A percentile compares a stretch with the other conserved stretches of the same genome.
These are phyloP conservation scores for Cordyceps farinosa DNA, from an alignment of 2,329 filamentous ascomycete species.

Conservation along the genomic window DNA sequence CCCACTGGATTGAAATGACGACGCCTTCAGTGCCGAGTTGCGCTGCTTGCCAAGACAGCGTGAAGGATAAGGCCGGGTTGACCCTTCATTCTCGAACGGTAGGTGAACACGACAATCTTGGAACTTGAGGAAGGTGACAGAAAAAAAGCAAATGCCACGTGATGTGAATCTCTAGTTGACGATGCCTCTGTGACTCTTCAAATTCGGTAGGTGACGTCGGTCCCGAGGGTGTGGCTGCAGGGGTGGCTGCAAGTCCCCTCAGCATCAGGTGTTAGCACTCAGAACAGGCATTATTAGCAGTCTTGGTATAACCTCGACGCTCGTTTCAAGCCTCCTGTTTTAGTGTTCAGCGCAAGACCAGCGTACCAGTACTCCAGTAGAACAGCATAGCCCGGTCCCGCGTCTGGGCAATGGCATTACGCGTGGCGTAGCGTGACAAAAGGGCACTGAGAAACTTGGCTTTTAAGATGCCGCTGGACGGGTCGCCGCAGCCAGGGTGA, in stretches of 20 bases:
- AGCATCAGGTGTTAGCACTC: neutral
- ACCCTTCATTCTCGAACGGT: too few species aligned
- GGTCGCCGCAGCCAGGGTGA: neutral
- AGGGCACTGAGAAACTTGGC: neutral
- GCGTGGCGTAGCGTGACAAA: neutral
- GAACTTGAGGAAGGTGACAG: too few species aligned
- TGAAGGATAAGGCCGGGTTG: too few species aligned
- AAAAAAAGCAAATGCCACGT: too few species aligned
- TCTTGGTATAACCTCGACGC: neutral
- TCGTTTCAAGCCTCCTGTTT: neutral
- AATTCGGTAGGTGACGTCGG: constrained; percentile 12
- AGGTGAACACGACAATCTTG: too few species aligned
- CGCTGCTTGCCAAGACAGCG: neutral
- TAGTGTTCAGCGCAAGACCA: neutral
- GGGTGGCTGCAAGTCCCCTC: neutral
- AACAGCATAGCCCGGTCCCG: neutral
- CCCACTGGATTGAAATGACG: neutral
- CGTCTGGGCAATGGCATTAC: neutral
- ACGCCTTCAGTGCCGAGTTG: neutral
- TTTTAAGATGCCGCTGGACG: neutral
- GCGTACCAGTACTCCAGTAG: neutral
- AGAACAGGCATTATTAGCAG: neutral
- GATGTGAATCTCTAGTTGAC: neutral
- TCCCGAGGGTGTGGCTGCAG: neutral
- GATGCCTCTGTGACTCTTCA: neutral